Evolutionary conservation across 2,329 filamentous ascomycete species (phyloP), one percentile per base, ranked within the genome.

Genomic region (Verticillium nonalfalfae): DNA sequence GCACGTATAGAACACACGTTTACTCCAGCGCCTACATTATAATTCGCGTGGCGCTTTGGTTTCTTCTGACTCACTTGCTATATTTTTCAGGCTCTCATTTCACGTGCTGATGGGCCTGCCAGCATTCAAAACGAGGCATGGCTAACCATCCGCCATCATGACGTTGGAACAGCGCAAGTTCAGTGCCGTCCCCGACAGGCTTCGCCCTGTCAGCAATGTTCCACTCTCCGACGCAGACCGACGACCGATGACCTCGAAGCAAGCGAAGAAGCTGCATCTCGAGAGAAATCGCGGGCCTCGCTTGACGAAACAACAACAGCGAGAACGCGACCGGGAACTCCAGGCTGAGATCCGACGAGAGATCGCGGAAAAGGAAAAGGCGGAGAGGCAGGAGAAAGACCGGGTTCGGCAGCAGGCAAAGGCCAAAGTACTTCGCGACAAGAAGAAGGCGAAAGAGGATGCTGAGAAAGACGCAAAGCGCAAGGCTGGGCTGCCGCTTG

Each of bases 371-470:
- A 71, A 74, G 56, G 78, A 81, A 57, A 76, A 75, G 54, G 82
- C 86, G 63, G 82, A 84, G 65, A 83, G 78, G 4, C 79, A 78
- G 68, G 81, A 82, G 67, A 75, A 79, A 31, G 81, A 81, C 67
- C 79, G 77, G 69, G 81, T 79, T 66, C 78, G 76, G 65, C 75
- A 77, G 1, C 74, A 78, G 18, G 74, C 75, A 3, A 80, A 80
- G 62, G 84, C 84, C 1, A 78, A 76, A 59, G 69, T 76, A 9
- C 77, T 78, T 2, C 72, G 84, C 31, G 84, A 87, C 45, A 82
- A 79, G 72, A 86, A 84, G 70, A 81, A 78, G 62, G 81, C 78
- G 15, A 85, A 81, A 67, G 83, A 84, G 57, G 70, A 76, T 33
- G 77, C 76, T 7, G 79, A 81, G 62, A 74, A 72, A 55, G 78